These are phyloP conservation scores for Solanum hybrid DNA, from an alignment of 305 asterid genomes.

Conservation along the genomic window DNA sequence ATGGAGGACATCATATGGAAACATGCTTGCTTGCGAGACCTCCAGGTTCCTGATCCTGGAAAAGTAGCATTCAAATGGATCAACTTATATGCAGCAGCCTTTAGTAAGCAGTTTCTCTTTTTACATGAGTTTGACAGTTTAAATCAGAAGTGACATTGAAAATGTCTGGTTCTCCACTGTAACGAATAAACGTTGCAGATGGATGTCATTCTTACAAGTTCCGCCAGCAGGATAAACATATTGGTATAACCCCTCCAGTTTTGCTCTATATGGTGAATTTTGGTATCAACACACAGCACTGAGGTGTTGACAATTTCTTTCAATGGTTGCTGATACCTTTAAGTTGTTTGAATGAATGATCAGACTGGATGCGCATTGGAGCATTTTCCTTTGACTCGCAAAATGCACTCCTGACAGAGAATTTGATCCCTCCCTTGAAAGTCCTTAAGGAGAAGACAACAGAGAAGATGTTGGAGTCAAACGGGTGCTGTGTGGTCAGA, in stretches of 20 bases:
- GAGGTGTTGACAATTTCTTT: not conserved
- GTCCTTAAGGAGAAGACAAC: constrained; percentile 27
- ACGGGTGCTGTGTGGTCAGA: constrained; percentile 49
- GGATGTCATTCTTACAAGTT: constrained; percentile 83
- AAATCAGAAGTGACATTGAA: not conserved
- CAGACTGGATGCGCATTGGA: constrained; percentile 93
- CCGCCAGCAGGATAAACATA: constrained; percentile 82
- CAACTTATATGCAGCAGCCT: constrained; percentile 68
- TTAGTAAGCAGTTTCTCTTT: constrained; percentile 40
- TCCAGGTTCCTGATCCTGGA: constrained; percentile 80
- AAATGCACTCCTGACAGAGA: constrained; percentile 57
- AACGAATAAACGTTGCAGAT: constrained; percentile 42
- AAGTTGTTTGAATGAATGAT: constrained; percentile 6
- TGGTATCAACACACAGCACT: not conserved
- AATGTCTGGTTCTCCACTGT: not conserved
- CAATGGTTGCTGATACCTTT: constrained; percentile 1
- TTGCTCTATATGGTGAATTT: not conserved
- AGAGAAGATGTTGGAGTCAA: constrained; percentile 35
- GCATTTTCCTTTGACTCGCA: constrained; percentile 63
- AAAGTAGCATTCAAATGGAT: constrained; percentile 58
- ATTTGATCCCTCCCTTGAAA: constrained; percentile 28
- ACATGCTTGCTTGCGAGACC: constrained; percentile 82
- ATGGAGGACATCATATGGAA: constrained; percentile 81
- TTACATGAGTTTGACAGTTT: not conserved
- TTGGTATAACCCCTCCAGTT: constrained; percentile 35